Base-by-base conservation (phyloP, 768 basidiomycete species). In the Auriscalpium microsporum region DNA sequence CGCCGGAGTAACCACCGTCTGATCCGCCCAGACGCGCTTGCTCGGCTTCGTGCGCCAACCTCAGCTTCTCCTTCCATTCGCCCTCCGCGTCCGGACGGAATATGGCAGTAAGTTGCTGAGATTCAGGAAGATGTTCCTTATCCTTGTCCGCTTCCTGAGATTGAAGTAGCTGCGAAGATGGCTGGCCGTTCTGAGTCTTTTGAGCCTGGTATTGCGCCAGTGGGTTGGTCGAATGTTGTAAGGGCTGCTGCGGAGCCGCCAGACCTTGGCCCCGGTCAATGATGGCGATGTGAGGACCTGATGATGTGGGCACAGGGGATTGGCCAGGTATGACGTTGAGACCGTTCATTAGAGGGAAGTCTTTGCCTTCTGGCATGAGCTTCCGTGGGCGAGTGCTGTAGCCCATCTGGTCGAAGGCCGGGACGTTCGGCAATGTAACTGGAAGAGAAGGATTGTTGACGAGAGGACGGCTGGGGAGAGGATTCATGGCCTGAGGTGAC, bases 401-500 rank as follows among this genome's bases (percentile, higher is more conserved):
- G 19, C 79, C 74, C 63, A 86, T 80, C 62, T 82, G 74, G 50
- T 91, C 89, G 62, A 87, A 90, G 10, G 83, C 77, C 48, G 86
- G 83, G 14, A 85, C 78, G 63, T 87, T 87, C 50, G 84, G 85
- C 55, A 87, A 72, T 40, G 83, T 73, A 58, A 86, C 75, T 38
- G 84, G 79, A 53, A 84, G 77, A 48, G 80, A 75, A 33, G 84
- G 69, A 64, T 82, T 88, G 63, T 78, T 82, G 55, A 85, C 70
- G 55, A 92, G 75, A 2, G 90, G 87, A 63, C 91, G 82, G 57
- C 92, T 89, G 3, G 93, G 93, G 50, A 97, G 77, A 45, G 96
- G 96, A 68, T 99, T 99, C 80, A 98, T 87, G 7, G 96, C 94
- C 69, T 96, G 90, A 1, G 93, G 86, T 0, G 95, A 97, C 1